phyloP scores from a whole-genome alignment of 2,329 filamentous ascomycete genomes.

The Chrysoporthe cubensis region DNA sequence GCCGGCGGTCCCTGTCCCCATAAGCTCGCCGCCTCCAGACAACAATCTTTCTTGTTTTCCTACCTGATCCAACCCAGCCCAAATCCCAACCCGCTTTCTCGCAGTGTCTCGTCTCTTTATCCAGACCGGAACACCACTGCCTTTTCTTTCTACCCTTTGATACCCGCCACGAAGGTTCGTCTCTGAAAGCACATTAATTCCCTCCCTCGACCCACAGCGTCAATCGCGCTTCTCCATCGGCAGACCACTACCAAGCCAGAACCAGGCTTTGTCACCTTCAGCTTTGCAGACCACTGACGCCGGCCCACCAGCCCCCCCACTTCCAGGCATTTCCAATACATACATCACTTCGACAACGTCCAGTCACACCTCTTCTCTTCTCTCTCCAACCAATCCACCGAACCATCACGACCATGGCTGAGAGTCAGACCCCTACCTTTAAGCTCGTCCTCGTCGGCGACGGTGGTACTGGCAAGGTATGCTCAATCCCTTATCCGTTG shows the following conservation, averaged over 20 bases:
- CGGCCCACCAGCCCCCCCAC: constrained; percentile 28
- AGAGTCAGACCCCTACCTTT: constrained; percentile 74
- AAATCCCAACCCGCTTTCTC: constrained; percentile 21
- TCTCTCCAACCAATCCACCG: constrained; percentile 26
- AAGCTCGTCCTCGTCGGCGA: constrained; percentile 99
- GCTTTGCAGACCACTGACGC: constrained; percentile 28
- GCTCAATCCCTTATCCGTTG: constrained; percentile 38
- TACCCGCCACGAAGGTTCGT: constrained; percentile 29
- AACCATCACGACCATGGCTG: constrained; percentile 64
- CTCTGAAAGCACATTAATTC: constrained; percentile 9
- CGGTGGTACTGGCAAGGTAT: constrained; percentile 98
- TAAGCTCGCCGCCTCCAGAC: constrained; percentile 49
- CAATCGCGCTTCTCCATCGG: constrained; percentile 15
- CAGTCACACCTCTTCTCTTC: constrained; percentile 23
- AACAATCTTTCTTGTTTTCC: constrained; percentile 20
- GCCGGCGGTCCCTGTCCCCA: constrained; percentile 34
- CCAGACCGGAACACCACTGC: constrained; percentile 23
- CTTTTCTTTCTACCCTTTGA: constrained; percentile 26
- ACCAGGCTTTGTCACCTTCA: constrained; percentile 23
- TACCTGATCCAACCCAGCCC: constrained; percentile 4
- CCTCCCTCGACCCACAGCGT: constrained; percentile 7
- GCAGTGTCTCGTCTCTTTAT: constrained; percentile 26
- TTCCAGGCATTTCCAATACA: constrained; percentile 27
- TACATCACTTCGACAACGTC: constrained; percentile 26
- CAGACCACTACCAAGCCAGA: neutral